A percentile compares a stretch with the other conserved stretches of the same genome.
Conservation (phyloP, 2,329 filamentous ascomycete genomes). For the Orbilia quercus region DNA sequence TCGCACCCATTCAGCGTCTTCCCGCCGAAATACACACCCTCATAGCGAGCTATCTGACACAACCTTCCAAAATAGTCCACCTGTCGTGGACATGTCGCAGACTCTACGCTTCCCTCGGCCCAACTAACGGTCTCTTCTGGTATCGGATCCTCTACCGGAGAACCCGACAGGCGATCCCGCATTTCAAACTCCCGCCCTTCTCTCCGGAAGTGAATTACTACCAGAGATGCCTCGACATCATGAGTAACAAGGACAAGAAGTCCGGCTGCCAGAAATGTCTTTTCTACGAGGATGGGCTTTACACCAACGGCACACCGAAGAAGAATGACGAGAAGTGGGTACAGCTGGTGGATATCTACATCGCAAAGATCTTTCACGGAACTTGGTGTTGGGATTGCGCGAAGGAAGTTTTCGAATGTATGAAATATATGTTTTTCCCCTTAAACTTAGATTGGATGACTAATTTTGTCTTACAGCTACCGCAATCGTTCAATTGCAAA, state of each 20-base stretch:
- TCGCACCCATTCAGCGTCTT: constrained; percentile 31
- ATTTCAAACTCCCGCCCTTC: constrained; percentile 1
- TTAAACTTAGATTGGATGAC: not conserved
- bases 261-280: constrained; percentile 34
- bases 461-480: constrained; percentile 15
- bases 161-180: not conserved
- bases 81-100: constrained; percentile 41
- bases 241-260: constrained; percentile 30
- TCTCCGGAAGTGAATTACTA: constrained; percentile 27
- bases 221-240: constrained; percentile 35
- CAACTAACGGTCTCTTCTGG: constrained; percentile 42
- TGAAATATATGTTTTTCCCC: not conserved
- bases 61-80: constrained; percentile 19
- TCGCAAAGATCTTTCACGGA: constrained; percentile 28
- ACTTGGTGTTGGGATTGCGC: constrained; percentile 48
- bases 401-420: constrained; percentile 45
- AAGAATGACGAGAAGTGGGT: constrained; percentile 35
- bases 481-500: constrained; percentile 27
- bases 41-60: constrained; percentile 23
- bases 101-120: constrained; percentile 38
- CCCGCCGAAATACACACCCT: constrained; percentile 47
- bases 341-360: constrained; percentile 40
- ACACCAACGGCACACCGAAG: not conserved
- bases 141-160: constrained; percentile 24
- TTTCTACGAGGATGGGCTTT: constrained; percentile 20